Base-by-base conservation (phyloP, 2,329 filamentous ascomycete genomes). In the Xylaria sp. region DNA sequence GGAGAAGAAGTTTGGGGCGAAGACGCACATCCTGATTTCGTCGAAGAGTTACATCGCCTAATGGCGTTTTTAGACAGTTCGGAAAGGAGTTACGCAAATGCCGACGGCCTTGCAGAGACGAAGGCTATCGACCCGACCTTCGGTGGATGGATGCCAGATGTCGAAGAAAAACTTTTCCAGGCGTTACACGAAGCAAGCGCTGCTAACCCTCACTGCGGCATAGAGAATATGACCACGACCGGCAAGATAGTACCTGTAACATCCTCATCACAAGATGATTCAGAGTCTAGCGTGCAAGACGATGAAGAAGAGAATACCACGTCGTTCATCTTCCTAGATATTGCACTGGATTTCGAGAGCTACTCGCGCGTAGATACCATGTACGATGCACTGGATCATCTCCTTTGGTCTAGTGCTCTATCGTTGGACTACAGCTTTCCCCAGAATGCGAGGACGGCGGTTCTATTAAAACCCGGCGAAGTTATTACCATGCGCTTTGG, bases 41-140 rank as follows among this genome's bases (percentile, higher is more conserved):
- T 77, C 54, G 79, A 86, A 23, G 87, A 89, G 71, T 67, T 88
- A 1, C 87, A 89, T 67, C 84, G 87, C 14, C 73, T 89, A 4
- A 82, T 89, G 77, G 87, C 86, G 9, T 89, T 89, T 64, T 78
- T 89, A 2, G 87, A 89, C 60, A 77, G 74, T 9, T 87, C 86
- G 0, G 83, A 88, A 25, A 80, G 87, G 45, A 83, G 82, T 45
- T 88, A 88, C 66, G 87, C 84, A 14, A 84, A 83, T 0, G 81
- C 80, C 21, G 83, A 85, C 58, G 75, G 77, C 4, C 72, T 88
- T 5, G 72, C 77, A 4, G 74, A 79, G 42, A 73, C 71, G 12
- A 66, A 77, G 33, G 73, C 76, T 12, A 73, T 79, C 21, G 73
- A 69, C 23, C 64, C 72, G n/a, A 70, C 50, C 51, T 67, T 61